Percentiles rank a stretch among this genome's conserved stretches.
phyloP scores from a whole-genome alignment of 2,329 filamentous ascomycete genomes.

The Talaromyces marneffei region DNA sequence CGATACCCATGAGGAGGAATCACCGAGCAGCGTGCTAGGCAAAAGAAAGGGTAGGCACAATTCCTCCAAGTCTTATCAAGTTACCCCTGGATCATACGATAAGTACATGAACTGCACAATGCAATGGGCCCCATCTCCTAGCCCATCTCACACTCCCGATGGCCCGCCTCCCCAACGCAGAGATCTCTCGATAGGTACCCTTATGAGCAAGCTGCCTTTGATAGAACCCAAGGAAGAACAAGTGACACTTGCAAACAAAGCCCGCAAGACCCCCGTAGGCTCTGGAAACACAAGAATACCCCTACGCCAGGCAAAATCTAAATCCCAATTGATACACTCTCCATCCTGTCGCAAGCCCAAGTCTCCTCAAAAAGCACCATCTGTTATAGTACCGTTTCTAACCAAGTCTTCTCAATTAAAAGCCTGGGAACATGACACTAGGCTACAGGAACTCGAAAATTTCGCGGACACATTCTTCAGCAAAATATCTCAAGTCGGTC shows the following conservation, averaged over 20 bases:
- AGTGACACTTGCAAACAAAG: conserved; percentile 9
- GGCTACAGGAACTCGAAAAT: conserved; percentile 69
- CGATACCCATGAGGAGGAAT: conserved; percentile 37
- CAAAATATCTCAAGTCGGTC: conserved; percentile 63
- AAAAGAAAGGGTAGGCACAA: conserved; percentile 50
- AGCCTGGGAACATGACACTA: conserved; percentile 75
- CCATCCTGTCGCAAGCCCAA: conserved; percentile 31
- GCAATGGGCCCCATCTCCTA: conserved; percentile 24
- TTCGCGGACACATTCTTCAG: conserved; percentile 67
- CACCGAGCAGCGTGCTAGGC: conserved; percentile 31
- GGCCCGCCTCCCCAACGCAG: conserved; percentile 21
- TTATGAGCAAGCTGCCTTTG: conserved; percentile 29
- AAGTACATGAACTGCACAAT: conserved; percentile 22
- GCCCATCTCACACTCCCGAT: conserved; percentile 15
- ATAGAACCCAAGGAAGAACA: conserved; percentile 7
- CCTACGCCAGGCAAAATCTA: conserved; percentile 37
- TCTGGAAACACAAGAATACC: conserved; percentile 18
- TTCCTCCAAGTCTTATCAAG: conserved; percentile 15
- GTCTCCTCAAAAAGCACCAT: conserved; percentile 27
- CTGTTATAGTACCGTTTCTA: conserved; percentile 51
- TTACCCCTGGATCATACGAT: conserved; percentile 20
- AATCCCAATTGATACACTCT: conserved; percentile 25
- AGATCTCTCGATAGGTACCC: conserved; percentile 34
- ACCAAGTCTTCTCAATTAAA: conserved; percentile 68
- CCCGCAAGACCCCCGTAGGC: conserved; percentile 12